Evolutionary conservation across 1,284 basidiomycete genomes (phyloP).

Genomic region (Schizophyllum amplum): DNA sequence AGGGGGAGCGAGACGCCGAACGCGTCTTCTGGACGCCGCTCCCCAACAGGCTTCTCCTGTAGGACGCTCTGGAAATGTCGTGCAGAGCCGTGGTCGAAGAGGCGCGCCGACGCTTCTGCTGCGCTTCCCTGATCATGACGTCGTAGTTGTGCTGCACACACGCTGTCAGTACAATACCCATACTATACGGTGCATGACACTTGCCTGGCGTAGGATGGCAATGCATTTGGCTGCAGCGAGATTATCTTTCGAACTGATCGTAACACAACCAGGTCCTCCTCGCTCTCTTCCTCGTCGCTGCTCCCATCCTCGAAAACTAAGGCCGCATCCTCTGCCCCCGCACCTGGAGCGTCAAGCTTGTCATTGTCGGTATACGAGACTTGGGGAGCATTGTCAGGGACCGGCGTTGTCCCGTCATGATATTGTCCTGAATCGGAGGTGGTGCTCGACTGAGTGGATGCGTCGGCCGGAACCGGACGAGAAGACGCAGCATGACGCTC

Average conservation of each 20-base stretch:
- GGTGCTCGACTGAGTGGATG: no score
- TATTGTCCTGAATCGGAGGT: no score
- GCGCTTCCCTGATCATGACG: neutral
- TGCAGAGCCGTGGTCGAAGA: neutral
- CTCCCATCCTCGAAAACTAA: conserved; percentile 4
- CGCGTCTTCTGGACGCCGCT: neutral
- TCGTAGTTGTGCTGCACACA: neutral
- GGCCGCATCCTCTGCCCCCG: no score
- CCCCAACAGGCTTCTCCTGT: neutral
- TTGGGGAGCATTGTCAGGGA: no score
- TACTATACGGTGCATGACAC: neutral
- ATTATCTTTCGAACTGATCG: neutral
- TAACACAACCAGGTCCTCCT: conserved; percentile 3
- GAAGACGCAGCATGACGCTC: no score
- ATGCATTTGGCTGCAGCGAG: neutral
- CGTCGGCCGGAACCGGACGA: no score
- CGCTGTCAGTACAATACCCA: no score
- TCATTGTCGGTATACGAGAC: no score
- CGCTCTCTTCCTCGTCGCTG: conserved; percentile 3
- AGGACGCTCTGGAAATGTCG: neutral
- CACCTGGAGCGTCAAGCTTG: no score
- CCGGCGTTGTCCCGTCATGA: no score
- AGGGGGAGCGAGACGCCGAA: neutral
- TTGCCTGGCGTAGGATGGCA: neutral
- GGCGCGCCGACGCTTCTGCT: neutral